Percentiles rank a stretch among this genome's conserved stretches.
Conservation (phyloP, 176 grass and related monocot genomes). For the Metroxylon sagu region DNA sequence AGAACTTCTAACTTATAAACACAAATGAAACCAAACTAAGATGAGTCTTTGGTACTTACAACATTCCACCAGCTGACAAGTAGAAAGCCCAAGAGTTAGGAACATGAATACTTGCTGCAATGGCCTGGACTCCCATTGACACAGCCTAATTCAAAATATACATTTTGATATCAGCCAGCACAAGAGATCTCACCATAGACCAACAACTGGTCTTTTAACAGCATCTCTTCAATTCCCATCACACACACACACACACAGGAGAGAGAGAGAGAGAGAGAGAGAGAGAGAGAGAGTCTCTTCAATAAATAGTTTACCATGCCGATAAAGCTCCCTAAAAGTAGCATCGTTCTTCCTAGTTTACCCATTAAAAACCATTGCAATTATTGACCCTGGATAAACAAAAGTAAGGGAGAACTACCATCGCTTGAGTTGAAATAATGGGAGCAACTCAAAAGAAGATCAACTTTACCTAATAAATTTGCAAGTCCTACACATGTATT, state of each 20-base stretch:
- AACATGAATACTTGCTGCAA: conserved; percentile 54
- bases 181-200: no score
- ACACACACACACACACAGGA: no score
- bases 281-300: no score
- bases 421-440: conserved; percentile 3
- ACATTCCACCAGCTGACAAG: conserved; percentile 90
- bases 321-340: conserved; percentile 84
- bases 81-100: conserved; percentile 57
- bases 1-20: no score
- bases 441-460: conserved; percentile 3
- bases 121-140: conserved; percentile 80
- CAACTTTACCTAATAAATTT: conserved; percentile 68
- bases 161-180: no score
- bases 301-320: conserved; percentile 56
- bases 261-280: no score
- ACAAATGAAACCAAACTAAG: no score
- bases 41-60: conserved; percentile 32
- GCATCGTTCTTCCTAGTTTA: conserved; percentile 73
- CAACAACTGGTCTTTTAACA: no score
- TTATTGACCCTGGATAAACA: conserved; percentile 50
- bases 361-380: conserved; percentile 99
- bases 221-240: no score
- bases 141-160: conserved; percentile 45
- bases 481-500: conserved; percentile 85
- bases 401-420: conserved; percentile 29